Evolutionary conservation across 768 basidiomycete species (phyloP), one percentile per base, ranked within the genome.

Genomic region (Podaxis sp.): DNA sequence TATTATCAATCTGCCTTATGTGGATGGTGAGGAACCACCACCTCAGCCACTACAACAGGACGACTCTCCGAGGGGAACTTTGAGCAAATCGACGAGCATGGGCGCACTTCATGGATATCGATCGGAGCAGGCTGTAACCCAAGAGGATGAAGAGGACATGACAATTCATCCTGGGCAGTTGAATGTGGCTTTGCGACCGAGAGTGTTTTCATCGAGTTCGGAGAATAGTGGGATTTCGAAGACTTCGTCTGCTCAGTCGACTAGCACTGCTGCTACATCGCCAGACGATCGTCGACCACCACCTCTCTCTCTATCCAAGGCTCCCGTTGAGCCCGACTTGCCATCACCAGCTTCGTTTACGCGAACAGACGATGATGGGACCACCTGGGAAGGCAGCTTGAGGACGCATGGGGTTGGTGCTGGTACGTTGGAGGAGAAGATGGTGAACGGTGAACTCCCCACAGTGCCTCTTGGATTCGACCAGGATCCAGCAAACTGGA

Each of bases 1-100:
- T 70, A 74, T 90, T 64, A 81, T 90, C 71, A 82, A 86, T 66
- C 74, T 89, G 27, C 89, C 89, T 17, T 75, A 73, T 29, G 73
- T 72, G 24, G 81, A 79, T 11, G 55, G 55, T 5, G 46, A 49
- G 33, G 54, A 50, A 51, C 61, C 46, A 37, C 24, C 81, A 84
- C 62, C 73, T 80, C 50, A 79, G 76, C 29, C 33, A 29, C 47
- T 36, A 22, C 46, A 52, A 70, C 77, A 49, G 72, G 74, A 19
- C 68, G 79, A 40, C 80, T 82, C 80, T 82, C 17, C 80, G 76
- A 71, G 82, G 79, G 68, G 80, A 83, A 67, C 74, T 80, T 19
- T 74, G 74, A 37, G 71, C 73, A n/a, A 67, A 73, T 37, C 54
- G 22, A 62, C 55, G 13, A 56, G 75, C 63, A 72, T 79, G 65